Conservation (phyloP, 2,329 filamentous ascomycete species). For the Fonsecaea pugnacius region DNA sequence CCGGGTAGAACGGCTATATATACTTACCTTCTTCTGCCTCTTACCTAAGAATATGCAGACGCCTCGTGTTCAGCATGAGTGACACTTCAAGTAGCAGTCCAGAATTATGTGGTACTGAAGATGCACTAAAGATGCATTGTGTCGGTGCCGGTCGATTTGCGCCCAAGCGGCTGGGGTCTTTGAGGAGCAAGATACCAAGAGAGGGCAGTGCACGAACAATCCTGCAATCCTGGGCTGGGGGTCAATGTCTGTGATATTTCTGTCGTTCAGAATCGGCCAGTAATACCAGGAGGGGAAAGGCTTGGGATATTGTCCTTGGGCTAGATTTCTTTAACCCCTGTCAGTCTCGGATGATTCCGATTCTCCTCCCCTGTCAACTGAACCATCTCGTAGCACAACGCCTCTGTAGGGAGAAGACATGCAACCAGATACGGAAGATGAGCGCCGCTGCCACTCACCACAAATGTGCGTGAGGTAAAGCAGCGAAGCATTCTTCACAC, state of each 20-base stretch:
- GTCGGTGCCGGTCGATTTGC: neutral
- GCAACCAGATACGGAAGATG: neutral
- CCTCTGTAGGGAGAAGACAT: neutral
- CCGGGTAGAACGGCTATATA: neutral
- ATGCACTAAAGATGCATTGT: neutral
- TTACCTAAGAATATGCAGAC: neutral
- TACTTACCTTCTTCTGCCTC: neutral
- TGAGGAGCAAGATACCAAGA: neutral
- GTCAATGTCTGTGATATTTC: neutral
- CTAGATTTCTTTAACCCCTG: neutral
- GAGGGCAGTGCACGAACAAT: neutral
- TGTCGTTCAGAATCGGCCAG: neutral
- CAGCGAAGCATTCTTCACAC: neutral
- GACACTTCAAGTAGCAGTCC: neutral
- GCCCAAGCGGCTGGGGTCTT: neutral
- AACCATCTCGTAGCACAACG: neutral
- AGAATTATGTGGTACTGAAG: neutral
- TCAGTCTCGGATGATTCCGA: neutral
- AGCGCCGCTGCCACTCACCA: neutral
- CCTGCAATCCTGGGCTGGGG: neutral
- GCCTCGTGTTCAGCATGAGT: neutral
- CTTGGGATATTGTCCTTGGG: neutral
- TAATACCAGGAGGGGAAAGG: neutral
- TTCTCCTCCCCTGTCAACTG: neutral
- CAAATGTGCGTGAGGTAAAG: neutral